Evolutionary conservation across 2,329 filamentous ascomycete genomes (phyloP).

Genomic region (Hortaea werneckii): DNA sequence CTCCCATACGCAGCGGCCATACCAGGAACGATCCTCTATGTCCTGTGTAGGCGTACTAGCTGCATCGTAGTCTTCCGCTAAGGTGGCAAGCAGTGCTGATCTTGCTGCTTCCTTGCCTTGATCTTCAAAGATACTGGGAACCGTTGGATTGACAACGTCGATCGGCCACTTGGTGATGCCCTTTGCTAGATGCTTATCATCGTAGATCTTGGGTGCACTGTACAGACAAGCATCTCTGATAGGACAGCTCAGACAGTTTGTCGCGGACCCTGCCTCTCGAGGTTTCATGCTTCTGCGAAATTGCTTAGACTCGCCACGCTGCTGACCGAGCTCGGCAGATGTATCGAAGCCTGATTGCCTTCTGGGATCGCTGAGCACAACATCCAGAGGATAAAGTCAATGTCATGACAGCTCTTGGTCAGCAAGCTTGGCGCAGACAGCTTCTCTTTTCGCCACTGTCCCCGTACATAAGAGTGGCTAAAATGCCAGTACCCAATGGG

Average conservation of each 20-base stretch:
- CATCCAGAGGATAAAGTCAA: slow-evolving; percentile 87
- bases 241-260: slow-evolving; percentile 77
- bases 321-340: slow-evolving; percentile 65
- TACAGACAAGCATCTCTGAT: slow-evolving; percentile 69
- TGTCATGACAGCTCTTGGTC: slow-evolving; percentile 93
- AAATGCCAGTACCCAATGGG: slow-evolving; percentile 97
- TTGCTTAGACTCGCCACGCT: slow-evolving; percentile 65
- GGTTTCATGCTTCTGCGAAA: slow-evolving; percentile 73
- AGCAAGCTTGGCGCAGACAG: slow-evolving; percentile 71
- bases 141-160: slow-evolving; percentile 81
- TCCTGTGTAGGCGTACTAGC: slow-evolving; percentile 38
- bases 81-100: slow-evolving; percentile 36
- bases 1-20: slow-evolving; percentile 91
- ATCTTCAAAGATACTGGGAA: slow-evolving; percentile 59
- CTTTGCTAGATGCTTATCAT: slow-evolving; percentile 55
- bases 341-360: slow-evolving; percentile 27
- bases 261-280: slow-evolving; percentile 58
- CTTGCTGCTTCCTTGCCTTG: slow-evolving; percentile 41
- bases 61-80: slow-evolving; percentile 48
- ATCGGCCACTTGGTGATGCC: slow-evolving; percentile 70
- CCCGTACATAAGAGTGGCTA: slow-evolving; percentile 77
- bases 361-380: slow-evolving; percentile 57
- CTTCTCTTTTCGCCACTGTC: slow-evolving; percentile 82
- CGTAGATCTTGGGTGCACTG: slow-evolving; percentile 74
- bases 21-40: slow-evolving; percentile 54